These are phyloP conservation scores for Arbutus unedo DNA, from an alignment of 148 eudicot species.

Conservation along the genomic window DNA sequence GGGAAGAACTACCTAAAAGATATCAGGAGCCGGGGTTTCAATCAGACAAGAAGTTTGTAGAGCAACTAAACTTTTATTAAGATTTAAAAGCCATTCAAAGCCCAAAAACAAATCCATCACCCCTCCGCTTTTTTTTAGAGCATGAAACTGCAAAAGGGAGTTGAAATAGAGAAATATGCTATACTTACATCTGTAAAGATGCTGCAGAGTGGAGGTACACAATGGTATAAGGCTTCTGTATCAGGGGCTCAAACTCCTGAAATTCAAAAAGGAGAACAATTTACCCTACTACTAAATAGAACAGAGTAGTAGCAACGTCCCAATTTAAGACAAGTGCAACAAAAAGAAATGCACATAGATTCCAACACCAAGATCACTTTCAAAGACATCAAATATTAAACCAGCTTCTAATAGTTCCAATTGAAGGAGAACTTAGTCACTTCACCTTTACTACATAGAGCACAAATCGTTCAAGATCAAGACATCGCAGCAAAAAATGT, in stretches of 20 bases:
- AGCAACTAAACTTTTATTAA: neutral
- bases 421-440: neutral
- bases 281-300: neutral
- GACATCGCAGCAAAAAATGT: conserved; percentile 94
- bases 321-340: neutral
- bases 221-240: conserved; percentile 89
- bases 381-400: neutral
- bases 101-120: neutral
- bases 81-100: neutral
- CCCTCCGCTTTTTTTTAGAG: neutral
- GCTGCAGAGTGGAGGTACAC: conserved; percentile 99
- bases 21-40: neutral
- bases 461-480: conserved; percentile 91
- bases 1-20: too few relatives aligned
- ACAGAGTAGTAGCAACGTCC: neutral
- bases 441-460: conserved; percentile 83
- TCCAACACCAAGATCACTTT: neutral
- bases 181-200: conserved; percentile 82
- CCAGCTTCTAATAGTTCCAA: neutral
- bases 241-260: conserved; percentile 96
- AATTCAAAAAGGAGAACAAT: conserved; percentile 16
- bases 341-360: neutral
- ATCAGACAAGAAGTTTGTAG: neutral
- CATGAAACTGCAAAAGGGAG: neutral
- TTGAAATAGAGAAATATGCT: neutral